Evolutionary conservation across 176 grass and related monocot species (phyloP).

Genomic region (Guadua angustifolia): DNA sequence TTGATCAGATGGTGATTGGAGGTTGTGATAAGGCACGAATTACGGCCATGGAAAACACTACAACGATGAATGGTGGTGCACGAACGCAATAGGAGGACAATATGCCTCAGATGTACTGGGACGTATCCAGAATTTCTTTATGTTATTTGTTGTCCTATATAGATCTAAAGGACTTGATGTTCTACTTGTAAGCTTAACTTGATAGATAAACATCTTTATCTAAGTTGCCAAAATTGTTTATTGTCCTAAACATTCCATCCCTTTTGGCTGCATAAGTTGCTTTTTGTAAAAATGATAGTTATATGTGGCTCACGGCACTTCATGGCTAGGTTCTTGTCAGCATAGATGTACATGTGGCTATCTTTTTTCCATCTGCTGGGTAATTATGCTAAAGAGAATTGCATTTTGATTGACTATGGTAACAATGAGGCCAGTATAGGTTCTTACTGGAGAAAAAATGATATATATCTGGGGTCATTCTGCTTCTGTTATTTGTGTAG

Average conservation of each 20-base stretch:
- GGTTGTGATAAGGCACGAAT: background rate
- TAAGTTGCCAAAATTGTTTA: slow-evolving; percentile 3
- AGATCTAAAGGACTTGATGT: slow-evolving; percentile 12
- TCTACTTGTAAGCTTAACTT: slow-evolving; percentile 11
- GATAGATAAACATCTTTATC: background rate
- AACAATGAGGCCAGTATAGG: background rate
- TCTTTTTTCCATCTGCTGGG: background rate
- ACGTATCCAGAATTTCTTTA: background rate
- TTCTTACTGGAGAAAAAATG: background rate
- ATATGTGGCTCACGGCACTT: background rate
- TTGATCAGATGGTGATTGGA: slow-evolving; percentile 1
- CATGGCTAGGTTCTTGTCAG: slow-evolving; percentile 22
- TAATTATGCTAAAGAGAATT: background rate
- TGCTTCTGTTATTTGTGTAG: background rate
- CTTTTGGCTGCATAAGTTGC: background rate
- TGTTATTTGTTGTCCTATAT: background rate
- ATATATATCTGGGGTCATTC: background rate
- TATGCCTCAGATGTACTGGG: background rate
- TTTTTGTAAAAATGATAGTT: background rate
- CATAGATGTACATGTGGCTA: slow-evolving; percentile 27
- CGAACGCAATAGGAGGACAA: background rate
- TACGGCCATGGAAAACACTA: too few relatives aligned
- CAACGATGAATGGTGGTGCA: too few relatives aligned
- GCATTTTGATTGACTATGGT: slow-evolving; percentile 29
- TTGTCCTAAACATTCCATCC: background rate